A percentile compares a stretch with the other conserved stretches of the same genome.
These are phyloP conservation scores for Ganoderma resinaceum DNA, from an alignment of 1,284 basidiomycete species.

Conservation along the genomic window DNA sequence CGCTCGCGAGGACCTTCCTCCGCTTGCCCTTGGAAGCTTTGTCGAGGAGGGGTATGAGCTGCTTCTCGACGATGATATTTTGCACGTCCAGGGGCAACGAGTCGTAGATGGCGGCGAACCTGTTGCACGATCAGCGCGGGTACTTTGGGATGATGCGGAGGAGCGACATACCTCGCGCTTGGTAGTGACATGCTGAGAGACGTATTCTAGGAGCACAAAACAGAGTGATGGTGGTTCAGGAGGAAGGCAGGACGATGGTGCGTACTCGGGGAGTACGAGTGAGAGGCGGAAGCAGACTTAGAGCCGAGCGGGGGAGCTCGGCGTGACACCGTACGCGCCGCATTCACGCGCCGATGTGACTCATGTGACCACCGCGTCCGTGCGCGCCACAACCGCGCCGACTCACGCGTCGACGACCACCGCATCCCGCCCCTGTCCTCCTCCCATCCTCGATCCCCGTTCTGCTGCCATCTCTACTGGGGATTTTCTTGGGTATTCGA, in stretches of 20 bases:
- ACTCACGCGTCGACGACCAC: not conserved
- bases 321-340: not conserved
- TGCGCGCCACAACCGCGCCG: constrained; percentile 13
- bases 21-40: constrained; percentile 26
- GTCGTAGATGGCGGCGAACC: constrained; percentile 39
- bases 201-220: not conserved
- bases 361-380: constrained; percentile 24
- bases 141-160: not conserved
- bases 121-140: constrained; percentile 13
- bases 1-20: constrained; percentile 30
- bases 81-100: constrained; percentile 39
- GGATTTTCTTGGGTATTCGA: not conserved
- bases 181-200: constrained; percentile 6
- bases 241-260: not conserved
- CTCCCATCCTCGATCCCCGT: not conserved
- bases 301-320: not conserved
- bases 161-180: constrained; percentile 6
- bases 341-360: not conserved
- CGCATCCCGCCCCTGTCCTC: not conserved
- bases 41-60: constrained; percentile 40
- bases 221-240: not conserved
- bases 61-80: constrained; percentile 36
- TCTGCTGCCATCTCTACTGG: not conserved
- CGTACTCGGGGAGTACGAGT: not conserved
- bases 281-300: constrained; percentile 7